A percentile compares a stretch with the other conserved stretches of the same genome.
phyloP scores from a whole-genome alignment of 148 eudicot genomes.

The Fallopia convolvulus region DNA sequence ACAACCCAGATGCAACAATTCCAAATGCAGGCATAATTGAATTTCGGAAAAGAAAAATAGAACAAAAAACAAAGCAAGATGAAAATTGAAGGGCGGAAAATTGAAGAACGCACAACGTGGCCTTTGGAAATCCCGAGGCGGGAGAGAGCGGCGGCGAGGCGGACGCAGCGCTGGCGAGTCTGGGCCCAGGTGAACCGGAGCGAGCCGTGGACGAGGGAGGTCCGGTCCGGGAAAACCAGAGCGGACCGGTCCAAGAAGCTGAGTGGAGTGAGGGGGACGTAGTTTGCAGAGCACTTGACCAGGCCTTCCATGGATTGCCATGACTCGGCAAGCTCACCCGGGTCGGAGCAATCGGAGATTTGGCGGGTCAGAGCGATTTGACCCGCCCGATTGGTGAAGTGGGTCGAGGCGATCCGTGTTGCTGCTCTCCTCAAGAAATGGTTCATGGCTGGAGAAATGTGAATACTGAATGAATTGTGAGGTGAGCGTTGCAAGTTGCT shows the following conservation, averaged over 20 bases:
- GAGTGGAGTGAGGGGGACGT: constrained; percentile 31
- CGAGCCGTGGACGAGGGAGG: constrained; percentile 29
- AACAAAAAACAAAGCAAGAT: no score
- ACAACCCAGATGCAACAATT: not conserved
- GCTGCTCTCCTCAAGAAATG: not conserved
- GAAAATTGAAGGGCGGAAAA: not conserved
- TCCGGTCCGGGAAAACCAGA: constrained; percentile 22
- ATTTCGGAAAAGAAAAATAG: not conserved
- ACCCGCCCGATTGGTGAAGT: not conserved
- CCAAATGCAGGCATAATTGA: not conserved
- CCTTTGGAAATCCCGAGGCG: constrained; percentile 34
- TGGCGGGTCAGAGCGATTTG: not conserved
- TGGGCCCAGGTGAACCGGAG: constrained; percentile 28
- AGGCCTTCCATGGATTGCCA: constrained; percentile 27
- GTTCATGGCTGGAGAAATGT: not conserved
- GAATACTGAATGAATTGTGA: no score
- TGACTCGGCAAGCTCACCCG: constrained; percentile 11
- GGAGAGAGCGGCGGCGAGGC: constrained; percentile 35
- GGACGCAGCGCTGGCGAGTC: constrained; percentile 29
- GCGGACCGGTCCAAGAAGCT: constrained; percentile 38
- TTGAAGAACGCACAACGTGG: constrained; percentile 24
- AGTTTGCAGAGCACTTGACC: constrained; percentile 28
- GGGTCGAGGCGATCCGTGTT: not conserved
- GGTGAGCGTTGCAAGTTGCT: no score
- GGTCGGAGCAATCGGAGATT: not conserved